A percentile compares a stretch with the other conserved stretches of the same genome.
These are phyloP conservation scores for Udeniomyces megalosporus DNA, from an alignment of 768 basidiomycete species.

Conservation along the genomic window DNA sequence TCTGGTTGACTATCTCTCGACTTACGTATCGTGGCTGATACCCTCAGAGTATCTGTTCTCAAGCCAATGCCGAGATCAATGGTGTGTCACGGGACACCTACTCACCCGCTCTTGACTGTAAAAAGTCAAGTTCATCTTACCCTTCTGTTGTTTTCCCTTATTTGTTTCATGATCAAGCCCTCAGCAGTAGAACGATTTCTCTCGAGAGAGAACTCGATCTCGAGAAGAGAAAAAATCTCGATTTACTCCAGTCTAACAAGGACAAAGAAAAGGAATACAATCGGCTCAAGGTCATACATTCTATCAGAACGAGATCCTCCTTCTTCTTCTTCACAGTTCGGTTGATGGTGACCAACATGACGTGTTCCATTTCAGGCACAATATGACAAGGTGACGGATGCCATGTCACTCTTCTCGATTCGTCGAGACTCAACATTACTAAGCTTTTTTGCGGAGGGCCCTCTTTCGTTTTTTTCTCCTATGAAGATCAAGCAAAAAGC, in stretches of 20 bases:
- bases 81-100: background rate
- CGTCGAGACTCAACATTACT: too few species aligned
- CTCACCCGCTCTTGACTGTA: background rate
- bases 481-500: too few species aligned
- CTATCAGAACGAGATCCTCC: too few species aligned
- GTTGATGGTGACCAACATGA: background rate
- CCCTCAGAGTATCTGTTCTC: background rate
- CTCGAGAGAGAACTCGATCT: conserved; percentile 54
- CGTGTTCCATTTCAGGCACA: background rate
- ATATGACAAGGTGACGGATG: conserved; percentile 10
- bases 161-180: too few species aligned
- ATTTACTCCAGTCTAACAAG: conserved; percentile 53
- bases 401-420: too few species aligned
- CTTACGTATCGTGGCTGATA: background rate
- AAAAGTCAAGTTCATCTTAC: background rate
- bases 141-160: too few species aligned
- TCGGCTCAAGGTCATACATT: conserved; percentile 53
- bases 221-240: conserved; percentile 56
- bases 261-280: conserved; percentile 77
- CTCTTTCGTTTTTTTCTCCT: too few species aligned
- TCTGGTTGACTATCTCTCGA: background rate
- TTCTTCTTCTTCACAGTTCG: too few species aligned
- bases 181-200: background rate
- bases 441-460: too few species aligned
- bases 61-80: conserved; percentile 9